These are phyloP conservation scores for Carex scoparia DNA, from an alignment of 176 grass and related monocot species.

Conservation along the genomic window DNA sequence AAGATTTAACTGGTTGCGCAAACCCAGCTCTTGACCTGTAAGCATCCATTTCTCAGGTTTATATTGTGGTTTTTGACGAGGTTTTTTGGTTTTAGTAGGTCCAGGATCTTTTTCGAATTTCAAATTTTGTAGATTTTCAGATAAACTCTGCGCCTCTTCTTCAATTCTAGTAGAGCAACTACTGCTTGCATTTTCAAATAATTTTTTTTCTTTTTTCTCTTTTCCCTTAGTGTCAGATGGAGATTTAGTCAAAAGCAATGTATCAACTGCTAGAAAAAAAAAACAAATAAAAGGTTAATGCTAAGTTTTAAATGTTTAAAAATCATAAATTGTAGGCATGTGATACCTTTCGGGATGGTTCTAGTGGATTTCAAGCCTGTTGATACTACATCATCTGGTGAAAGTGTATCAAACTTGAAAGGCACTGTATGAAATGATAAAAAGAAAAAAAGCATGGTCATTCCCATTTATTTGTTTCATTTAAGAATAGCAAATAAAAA, in stretches of 20 bases:
- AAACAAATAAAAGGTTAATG: slow-evolving; percentile 14
- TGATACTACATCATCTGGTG: slow-evolving; percentile 76
- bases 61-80: slow-evolving; percentile 39
- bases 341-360: slow-evolving; percentile 51
- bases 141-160: slow-evolving; percentile 32
- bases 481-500: background rate
- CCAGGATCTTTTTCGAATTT: slow-evolving; percentile 48
- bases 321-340: background rate
- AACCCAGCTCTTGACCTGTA: slow-evolving; percentile 37
- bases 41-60: slow-evolving; percentile 89
- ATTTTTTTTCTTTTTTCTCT: slow-evolving; percentile 21
- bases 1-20: slow-evolving; percentile 69
- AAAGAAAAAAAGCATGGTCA: background rate
- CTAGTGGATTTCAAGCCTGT: slow-evolving; percentile 50
- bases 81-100: slow-evolving; percentile 49
- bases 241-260: slow-evolving; percentile 27
- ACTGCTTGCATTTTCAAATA: slow-evolving; percentile 22
- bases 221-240: slow-evolving; percentile 23
- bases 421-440: slow-evolving; percentile 43
- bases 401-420: slow-evolving; percentile 89
- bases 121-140: slow-evolving; percentile 41
- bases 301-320: background rate
- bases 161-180: slow-evolving; percentile 16
- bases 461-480: background rate
- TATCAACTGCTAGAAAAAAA: slow-evolving; percentile 33